These are phyloP conservation scores for Cyclotella sp. DNA, from an alignment of 108 stramenopile species.

Conservation along the genomic window DNA sequence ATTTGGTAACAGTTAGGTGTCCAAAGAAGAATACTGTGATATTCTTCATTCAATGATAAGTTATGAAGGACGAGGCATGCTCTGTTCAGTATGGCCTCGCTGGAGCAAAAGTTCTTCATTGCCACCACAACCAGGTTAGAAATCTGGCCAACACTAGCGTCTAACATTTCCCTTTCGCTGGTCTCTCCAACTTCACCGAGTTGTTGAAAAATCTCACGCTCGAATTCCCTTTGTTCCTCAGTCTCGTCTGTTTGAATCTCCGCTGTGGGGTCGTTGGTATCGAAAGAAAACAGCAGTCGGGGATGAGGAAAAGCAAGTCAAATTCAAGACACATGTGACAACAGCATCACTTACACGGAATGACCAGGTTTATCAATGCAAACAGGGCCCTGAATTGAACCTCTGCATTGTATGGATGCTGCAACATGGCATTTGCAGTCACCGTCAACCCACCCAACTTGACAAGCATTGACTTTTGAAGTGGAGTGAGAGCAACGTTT, in stretches of 20 bases:
- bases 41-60: slow-evolving; percentile 79
- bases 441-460: slow-evolving; percentile 83
- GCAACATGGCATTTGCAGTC: slow-evolving; percentile 83
- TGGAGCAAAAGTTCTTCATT: slow-evolving; percentile 91
- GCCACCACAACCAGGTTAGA: slow-evolving; percentile 79
- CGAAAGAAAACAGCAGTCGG: too few relatives aligned
- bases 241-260: slow-evolving; percentile 51
- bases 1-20: slow-evolving; percentile 87
- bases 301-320: not conserved
- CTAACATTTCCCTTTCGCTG: slow-evolving; percentile 78
- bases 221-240: slow-evolving; percentile 45
- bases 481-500: slow-evolving; percentile 88
- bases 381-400: slow-evolving; percentile 95
- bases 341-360: slow-evolving; percentile 72
- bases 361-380: slow-evolving; percentile 93
- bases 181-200: slow-evolving; percentile 52
- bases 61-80: slow-evolving; percentile 95
- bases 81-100: slow-evolving; percentile 88
- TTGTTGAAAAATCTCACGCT: slow-evolving; percentile 51
- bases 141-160: slow-evolving; percentile 74
- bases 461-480: slow-evolving; percentile 83
- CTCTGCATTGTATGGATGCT: slow-evolving; percentile 84
- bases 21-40: slow-evolving; percentile 80
- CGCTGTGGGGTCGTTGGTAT: slow-evolving; percentile 14
- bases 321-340: slow-evolving; percentile 1